These are phyloP conservation scores for Porodaedalea pini DNA, from an alignment of 1,284 basidiomycete species.

Conservation along the genomic window DNA sequence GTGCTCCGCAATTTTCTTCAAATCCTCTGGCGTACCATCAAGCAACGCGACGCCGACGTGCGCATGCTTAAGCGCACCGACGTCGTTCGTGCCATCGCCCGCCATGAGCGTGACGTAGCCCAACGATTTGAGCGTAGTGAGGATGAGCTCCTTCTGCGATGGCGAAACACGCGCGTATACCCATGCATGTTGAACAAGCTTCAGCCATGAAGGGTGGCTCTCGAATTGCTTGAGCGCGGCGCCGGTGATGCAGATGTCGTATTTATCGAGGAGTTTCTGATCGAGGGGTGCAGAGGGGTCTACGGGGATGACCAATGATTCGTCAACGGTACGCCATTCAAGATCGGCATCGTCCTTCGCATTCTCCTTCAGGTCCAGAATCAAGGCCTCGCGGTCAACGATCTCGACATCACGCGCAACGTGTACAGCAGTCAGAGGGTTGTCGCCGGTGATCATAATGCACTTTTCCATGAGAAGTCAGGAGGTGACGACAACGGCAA, in stretches of 20 bases:
- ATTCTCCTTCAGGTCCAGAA: conserved; percentile 85
- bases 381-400: conserved; percentile 88
- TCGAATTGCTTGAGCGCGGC: conserved; percentile 86
- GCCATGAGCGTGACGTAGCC: conserved; percentile 95
- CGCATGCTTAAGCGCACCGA: conserved; percentile 93
- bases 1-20: conserved; percentile 90
- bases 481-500: neutral
- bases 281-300: conserved; percentile 78
- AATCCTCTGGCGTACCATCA: conserved; percentile 86
- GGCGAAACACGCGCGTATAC: conserved; percentile 98
- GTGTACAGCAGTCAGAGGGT: conserved; percentile 91
- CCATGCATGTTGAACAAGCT: conserved; percentile 90
- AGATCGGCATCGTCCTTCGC: conserved; percentile 69
- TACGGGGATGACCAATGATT: conserved; percentile 80
- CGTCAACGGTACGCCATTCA: conserved; percentile 92
- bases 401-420: conserved; percentile 95
- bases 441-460: conserved; percentile 97
- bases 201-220: conserved; percentile 58
- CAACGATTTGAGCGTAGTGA: conserved; percentile 81
- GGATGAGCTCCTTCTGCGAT: conserved; percentile 88
- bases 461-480: conserved; percentile 48
- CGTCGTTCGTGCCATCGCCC: conserved; percentile 96
- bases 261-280: conserved; percentile 69
- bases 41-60: conserved; percentile 92
- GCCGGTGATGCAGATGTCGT: conserved; percentile 94